Evolutionary conservation across 2,329 filamentous ascomycete genomes (phyloP).

Genomic region (Elsinoe batatas): DNA sequence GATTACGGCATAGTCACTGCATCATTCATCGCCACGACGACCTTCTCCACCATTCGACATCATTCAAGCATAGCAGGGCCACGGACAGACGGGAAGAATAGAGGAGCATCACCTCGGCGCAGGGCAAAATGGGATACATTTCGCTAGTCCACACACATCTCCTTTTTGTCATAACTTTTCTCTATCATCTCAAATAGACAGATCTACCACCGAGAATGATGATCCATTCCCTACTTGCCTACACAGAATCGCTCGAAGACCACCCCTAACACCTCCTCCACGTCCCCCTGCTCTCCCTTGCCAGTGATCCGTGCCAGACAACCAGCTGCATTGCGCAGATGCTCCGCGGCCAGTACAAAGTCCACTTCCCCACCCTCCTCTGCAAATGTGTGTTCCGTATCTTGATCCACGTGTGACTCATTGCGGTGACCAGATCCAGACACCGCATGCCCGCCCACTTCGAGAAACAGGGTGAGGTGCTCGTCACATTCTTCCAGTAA

Average conservation of each 20-base stretch:
- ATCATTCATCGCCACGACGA: neutral
- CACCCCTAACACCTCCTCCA: slow-evolving; percentile 90
- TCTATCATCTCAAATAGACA: neutral
- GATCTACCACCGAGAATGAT: neutral
- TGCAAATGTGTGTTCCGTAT: slow-evolving; percentile 4
- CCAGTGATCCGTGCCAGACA: slow-evolving; percentile 82
- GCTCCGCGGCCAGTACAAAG: slow-evolving; percentile 82
- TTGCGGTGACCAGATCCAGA: neutral
- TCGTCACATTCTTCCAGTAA: slow-evolving; percentile 63
- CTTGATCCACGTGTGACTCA: neutral
- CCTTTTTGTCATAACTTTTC: neutral
- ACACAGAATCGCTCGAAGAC: slow-evolving; percentile 79
- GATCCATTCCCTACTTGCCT: slow-evolving; percentile 25
- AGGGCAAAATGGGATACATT: neutral
- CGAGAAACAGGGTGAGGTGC: slow-evolving; percentile 64
- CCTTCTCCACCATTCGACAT: neutral
- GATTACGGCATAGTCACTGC: neutral
- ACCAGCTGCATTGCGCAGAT: slow-evolving; percentile 69
- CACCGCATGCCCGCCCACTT: slow-evolving; percentile 1
- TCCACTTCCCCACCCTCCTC: slow-evolving; percentile 49
- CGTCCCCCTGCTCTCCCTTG: slow-evolving; percentile 71
- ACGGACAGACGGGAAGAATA: neutral
- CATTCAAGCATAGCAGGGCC: neutral
- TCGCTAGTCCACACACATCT: neutral
- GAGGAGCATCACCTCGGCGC: neutral